These are phyloP conservation scores for Crithidia brevicula DNA, from an alignment of 208 protist genomes.

Conservation along the genomic window DNA sequence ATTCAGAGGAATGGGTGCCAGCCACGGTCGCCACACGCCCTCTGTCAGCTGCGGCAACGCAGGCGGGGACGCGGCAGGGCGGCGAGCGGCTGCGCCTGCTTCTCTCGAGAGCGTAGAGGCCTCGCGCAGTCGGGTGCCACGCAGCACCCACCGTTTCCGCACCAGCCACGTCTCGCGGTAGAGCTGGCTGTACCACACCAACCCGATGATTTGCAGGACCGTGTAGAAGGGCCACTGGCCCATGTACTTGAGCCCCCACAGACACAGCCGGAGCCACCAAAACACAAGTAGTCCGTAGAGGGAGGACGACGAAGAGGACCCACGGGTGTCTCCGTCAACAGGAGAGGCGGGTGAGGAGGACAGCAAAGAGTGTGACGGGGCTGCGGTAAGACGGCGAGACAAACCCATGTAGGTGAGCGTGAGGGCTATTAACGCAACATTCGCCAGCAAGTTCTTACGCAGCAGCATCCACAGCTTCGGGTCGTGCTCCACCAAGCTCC, in stretches of 20 bases:
- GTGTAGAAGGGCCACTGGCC: conserved; percentile 52
- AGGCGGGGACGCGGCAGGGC: background rate
- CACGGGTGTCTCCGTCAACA: background rate
- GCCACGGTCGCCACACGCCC: conserved; percentile 19
- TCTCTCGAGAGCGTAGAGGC: background rate
- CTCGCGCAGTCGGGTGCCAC: conserved; percentile 25
- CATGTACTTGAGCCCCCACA: conserved; percentile 36
- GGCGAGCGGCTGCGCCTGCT: background rate
- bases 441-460: conserved; percentile 42
- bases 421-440: conserved; percentile 22
- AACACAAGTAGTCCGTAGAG: conserved; percentile 1
- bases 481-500: conserved; percentile 37
- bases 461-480: conserved; percentile 50
- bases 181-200: conserved; percentile 48
- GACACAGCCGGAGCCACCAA: conserved; percentile 21
- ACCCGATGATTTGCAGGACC: conserved; percentile 38
- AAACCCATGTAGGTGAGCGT: conserved; percentile 27
- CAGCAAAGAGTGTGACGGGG: background rate
- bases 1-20: conserved; percentile 11
- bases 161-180: conserved; percentile 52
- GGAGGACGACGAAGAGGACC: conserved; percentile 1
- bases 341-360: background rate
- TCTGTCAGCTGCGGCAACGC: background rate
- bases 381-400: conserved; percentile 12
- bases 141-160: conserved; percentile 44